Percentiles rank a stretch among this genome's conserved stretches.
These are phyloP conservation scores for Manihot esculenta DNA, from an alignment of 441 rosid genomes.

Conservation along the genomic window DNA sequence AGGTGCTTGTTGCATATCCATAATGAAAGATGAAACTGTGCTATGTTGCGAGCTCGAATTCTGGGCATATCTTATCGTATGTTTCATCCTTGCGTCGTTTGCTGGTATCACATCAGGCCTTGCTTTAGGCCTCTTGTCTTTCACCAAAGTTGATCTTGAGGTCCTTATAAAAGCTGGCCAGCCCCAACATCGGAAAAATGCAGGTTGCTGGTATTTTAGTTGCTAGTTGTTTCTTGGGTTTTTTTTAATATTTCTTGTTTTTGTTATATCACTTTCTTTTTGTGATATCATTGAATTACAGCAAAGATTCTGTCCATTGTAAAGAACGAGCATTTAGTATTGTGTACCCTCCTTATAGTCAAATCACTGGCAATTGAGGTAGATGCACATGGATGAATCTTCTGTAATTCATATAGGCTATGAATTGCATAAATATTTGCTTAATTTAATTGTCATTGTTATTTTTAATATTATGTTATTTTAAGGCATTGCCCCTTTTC, in stretches of 20 bases:
- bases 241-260: not conserved
- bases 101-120: slow-evolving; percentile 85
- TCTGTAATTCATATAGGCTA: not conserved
- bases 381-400: not conserved
- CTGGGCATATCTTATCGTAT: slow-evolving; percentile 44
- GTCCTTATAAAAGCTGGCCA: slow-evolving; percentile 65
- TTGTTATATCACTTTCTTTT: not conserved
- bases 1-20: not conserved
- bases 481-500: slow-evolving; percentile 70
- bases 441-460: too few species aligned
- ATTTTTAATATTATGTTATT: slow-evolving; percentile 7
- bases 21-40: not conserved
- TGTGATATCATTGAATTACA: slow-evolving; percentile 24
- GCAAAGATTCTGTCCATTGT: slow-evolving; percentile 65
- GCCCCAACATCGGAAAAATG: slow-evolving; percentile 55
- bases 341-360: slow-evolving; percentile 75
- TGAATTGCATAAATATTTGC: not conserved
- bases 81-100: slow-evolving; percentile 47
- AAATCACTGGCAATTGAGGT: slow-evolving; percentile 82
- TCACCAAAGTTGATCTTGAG: slow-evolving; percentile 71
- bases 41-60: slow-evolving; percentile 8
- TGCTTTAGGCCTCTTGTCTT: slow-evolving; percentile 78
- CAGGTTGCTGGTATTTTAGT: slow-evolving; percentile 35
- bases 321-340: slow-evolving; percentile 62
- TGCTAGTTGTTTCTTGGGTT: not conserved